A percentile compares a stretch with the other conserved stretches of the same genome.
Conservation (phyloP, 257 asterid species). For the Ophiorrhiza pumila region DNA sequence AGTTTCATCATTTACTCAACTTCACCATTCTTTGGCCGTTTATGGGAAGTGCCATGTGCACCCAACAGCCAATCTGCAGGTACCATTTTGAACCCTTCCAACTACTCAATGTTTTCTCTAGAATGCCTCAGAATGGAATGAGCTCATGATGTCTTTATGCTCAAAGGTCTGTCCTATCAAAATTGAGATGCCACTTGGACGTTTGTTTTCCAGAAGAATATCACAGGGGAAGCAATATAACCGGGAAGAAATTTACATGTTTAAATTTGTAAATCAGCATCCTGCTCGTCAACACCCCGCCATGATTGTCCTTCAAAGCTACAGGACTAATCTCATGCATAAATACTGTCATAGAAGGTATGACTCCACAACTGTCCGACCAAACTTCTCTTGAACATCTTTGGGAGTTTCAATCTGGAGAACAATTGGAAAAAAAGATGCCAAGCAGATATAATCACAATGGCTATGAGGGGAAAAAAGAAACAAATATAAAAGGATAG, state of each 20-base stretch:
- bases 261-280: background rate
- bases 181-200: background rate
- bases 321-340: conserved; percentile 3
- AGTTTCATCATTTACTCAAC: background rate
- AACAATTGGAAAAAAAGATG: conserved; percentile 13
- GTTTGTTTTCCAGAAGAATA: background rate
- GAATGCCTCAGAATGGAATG: background rate
- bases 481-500: conserved; percentile 9
- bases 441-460: conserved; percentile 8
- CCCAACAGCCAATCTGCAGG: background rate
- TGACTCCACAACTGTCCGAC: conserved; percentile 83
- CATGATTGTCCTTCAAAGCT: background rate
- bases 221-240: background rate
- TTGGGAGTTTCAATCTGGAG: conserved; percentile 81
- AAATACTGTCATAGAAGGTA: conserved; percentile 48
- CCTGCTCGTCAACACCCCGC: background rate
- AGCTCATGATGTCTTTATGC: background rate
- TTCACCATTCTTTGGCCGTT: background rate
- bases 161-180: background rate
- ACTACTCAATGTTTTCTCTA: background rate
- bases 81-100: background rate
- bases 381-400: conserved; percentile 86
- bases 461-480: conserved; percentile 1
- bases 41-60: background rate
- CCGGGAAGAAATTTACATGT: background rate